A percentile compares a stretch with the other conserved stretches of the same genome.
Conservation (phyloP, 2,329 filamentous ascomycete genomes). For the Herpotrichia juniperi region DNA sequence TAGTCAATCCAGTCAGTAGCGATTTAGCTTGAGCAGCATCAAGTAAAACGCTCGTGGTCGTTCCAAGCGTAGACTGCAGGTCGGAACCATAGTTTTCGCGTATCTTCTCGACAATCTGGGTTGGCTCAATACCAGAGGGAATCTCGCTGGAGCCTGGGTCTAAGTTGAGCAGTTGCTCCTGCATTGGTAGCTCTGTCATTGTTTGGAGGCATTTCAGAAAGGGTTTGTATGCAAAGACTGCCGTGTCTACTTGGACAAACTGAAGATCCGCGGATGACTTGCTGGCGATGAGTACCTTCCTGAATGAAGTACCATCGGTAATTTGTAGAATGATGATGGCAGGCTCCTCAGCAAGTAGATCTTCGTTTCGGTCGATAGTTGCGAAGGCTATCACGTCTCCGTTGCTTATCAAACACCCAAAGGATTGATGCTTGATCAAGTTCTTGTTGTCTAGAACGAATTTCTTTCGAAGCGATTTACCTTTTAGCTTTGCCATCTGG, state of each 20-base stretch:
- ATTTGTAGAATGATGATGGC: slow-evolving; percentile 62
- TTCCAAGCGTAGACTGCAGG: slow-evolving; percentile 25
- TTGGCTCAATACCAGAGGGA: slow-evolving; percentile 30
- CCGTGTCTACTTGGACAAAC: slow-evolving; percentile 67
- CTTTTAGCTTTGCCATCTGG: slow-evolving; percentile 42
- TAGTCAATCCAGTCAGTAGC: slow-evolving; percentile 60
- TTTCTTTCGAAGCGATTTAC: slow-evolving; percentile 46
- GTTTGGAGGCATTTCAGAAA: slow-evolving; percentile 65
- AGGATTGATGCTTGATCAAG: slow-evolving; percentile 64
- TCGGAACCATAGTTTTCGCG: slow-evolving; percentile 16
- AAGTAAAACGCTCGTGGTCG: slow-evolving; percentile 41
- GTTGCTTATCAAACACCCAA: slow-evolving; percentile 65
- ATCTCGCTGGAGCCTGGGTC: slow-evolving; percentile 18
- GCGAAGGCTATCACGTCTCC: slow-evolving; percentile 65
- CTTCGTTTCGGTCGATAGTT: slow-evolving; percentile 59
- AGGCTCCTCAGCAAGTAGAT: slow-evolving; percentile 49
- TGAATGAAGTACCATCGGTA: slow-evolving; percentile 52
- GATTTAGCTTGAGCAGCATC: slow-evolving; percentile 64
- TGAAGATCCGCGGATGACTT: slow-evolving; percentile 38
- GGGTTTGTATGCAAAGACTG: slow-evolving; percentile 73
- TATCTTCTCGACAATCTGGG: slow-evolving; percentile 31
- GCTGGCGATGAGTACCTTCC: slow-evolving; percentile 51
- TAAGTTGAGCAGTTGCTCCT: slow-evolving; percentile 56
- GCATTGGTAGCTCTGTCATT: slow-evolving; percentile 62
- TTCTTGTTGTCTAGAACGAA: slow-evolving; percentile 56